Evolutionary conservation across 2,329 filamentous ascomycete genomes (phyloP), one percentile per base, ranked within the genome.

Genomic region (Talaromyces amestolkiae): DNA sequence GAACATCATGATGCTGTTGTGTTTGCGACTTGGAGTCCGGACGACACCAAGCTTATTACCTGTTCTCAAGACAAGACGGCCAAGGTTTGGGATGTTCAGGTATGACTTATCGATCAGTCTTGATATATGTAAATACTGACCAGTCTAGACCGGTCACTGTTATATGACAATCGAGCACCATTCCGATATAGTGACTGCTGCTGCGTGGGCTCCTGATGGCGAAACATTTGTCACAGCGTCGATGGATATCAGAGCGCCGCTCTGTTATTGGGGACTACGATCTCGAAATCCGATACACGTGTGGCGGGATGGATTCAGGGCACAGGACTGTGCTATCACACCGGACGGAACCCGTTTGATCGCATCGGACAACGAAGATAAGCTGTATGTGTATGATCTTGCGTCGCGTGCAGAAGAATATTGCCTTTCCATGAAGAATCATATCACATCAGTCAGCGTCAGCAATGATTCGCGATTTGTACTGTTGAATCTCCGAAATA

Each of bases 21-120:
- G 22, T 92, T 93, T 72, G 80, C 96, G 3, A 85, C 91, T 1
- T 99, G 95, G 92, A 97, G 93, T 74, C 95, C 93, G 5, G 92
- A 99, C 76, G 92, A 96, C 78, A 85, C 85, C 1, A 91, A 91
- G 79, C 83, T 99, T 39, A 87, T 98, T 45, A 94, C 90, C 17
- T 98, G 94, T 75, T 91, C 87, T 17, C 85, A 87, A 69, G 91
- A 96, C 73, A 86, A 85, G 54, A 85, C 84, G 68, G 92, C 91
- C 0, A 85, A 89, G 41, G 78, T 97, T 68, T 97, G 91, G 91
- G 87, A 93, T 76, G 81, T 84, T 17, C 80, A 84, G 70, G 90
- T 92, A 64, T 39, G 37, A 9, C 58, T 31, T 37, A 41, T 17
- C 19, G 37, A 31, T 10, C n/a, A 37, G 19, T 27, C 24, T 3